Conservation (phyloP, 352 stramenopile species). For the Pythium folliculosum region DNA sequence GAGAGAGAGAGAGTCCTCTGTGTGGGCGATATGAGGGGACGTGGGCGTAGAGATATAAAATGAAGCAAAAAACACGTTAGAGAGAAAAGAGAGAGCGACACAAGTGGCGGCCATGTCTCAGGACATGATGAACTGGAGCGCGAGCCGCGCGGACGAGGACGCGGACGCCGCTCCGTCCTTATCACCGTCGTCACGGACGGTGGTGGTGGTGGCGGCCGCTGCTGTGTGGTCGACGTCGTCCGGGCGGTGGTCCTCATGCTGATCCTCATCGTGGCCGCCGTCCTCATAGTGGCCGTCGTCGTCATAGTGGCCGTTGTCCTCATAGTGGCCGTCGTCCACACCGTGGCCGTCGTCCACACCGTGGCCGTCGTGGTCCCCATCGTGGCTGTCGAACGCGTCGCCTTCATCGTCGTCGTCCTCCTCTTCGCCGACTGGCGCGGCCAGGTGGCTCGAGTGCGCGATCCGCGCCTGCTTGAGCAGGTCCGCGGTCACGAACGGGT, state of each 20-base stretch:
- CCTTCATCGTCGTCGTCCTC: neutral
- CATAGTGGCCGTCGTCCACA: neutral
- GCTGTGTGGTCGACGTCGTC: neutral
- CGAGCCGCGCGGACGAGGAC: slow-evolving; percentile 6
- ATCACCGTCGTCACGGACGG: neutral
- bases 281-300: neutral
- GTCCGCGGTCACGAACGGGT: slow-evolving; percentile 25
- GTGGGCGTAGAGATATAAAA: neutral
- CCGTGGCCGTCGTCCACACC: no score
- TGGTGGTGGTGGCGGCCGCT: neutral
- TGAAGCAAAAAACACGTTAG: neutral
- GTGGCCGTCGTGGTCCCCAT: neutral
- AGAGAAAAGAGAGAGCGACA: neutral
- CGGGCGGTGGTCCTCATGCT: neutral
- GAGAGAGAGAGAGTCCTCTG: neutral
- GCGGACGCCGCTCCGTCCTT: neutral
- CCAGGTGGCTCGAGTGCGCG: slow-evolving; percentile 7
- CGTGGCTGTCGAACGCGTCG: slow-evolving; percentile 5
- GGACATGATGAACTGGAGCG: slow-evolving; percentile 33
- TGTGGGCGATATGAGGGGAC: neutral
- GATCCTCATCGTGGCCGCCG: neutral
- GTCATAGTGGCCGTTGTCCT: neutral
- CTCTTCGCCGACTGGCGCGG: neutral
- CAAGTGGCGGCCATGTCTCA: neutral
- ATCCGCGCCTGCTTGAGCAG: slow-evolving; percentile 19